Evolutionary conservation across 441 rosid genomes (phyloP).

Genomic region (Lagerstroemia fauriei): DNA sequence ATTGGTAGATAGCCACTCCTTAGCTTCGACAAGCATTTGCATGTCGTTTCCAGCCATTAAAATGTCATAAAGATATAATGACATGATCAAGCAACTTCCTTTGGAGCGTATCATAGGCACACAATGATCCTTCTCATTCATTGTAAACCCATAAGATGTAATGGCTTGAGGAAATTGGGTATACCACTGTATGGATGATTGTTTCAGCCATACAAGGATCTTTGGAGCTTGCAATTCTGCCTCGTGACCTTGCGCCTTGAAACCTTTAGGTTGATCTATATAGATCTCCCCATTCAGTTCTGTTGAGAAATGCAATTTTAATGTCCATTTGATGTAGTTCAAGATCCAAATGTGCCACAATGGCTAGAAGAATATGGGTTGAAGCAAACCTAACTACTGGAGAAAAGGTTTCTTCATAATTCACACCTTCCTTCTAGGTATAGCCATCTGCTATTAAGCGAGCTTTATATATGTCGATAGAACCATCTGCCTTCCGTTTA

Average conservation of each 20-base stretch:
- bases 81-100: not conserved
- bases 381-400: too few relatives aligned
- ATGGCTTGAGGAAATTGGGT: not conserved
- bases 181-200: slow-evolving; percentile 4
- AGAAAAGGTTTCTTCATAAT: too few relatives aligned
- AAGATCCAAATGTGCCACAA: too few relatives aligned
- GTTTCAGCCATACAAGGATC: slow-evolving; percentile 14
- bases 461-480: too few relatives aligned
- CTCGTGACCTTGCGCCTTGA: not conserved
- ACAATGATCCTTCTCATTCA: slow-evolving; percentile 4
- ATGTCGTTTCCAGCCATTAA: not conserved
- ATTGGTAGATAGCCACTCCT: not conserved
- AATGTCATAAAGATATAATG: slow-evolving; percentile 11
- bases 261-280: slow-evolving; percentile 7
- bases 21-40: not conserved
- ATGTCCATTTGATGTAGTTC: slow-evolving; percentile 13
- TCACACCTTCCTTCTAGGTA: too few relatives aligned
- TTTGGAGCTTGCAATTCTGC: not conserved
- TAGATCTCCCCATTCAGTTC: not conserved
- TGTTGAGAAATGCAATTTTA: not conserved
- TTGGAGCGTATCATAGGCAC: not conserved
- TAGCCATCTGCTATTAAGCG: too few relatives aligned
- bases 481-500: too few relatives aligned
- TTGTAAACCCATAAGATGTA: not conserved
- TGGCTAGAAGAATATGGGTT: too few relatives aligned